Base-by-base conservation (phyloP, 768 basidiomycete species). In the Filobasidium wieringae region DNA sequence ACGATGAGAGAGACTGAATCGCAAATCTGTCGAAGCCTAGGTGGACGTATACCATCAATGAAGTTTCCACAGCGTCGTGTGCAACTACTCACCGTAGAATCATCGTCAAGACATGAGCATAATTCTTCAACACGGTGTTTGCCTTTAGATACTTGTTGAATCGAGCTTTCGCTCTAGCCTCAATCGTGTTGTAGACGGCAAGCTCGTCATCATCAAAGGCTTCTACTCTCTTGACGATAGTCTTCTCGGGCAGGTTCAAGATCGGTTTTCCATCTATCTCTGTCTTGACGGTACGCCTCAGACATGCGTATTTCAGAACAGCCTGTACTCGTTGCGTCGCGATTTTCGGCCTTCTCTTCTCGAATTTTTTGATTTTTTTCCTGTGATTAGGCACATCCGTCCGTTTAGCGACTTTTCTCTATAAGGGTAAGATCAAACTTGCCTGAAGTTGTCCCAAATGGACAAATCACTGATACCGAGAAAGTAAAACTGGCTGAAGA, bases 41-140 rank as follows among this genome's bases (percentile, higher is more conserved):
- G n/a, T n/a, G n/a, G n/a, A n/a, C n/a, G n/a, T n/a, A n/a, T n/a
- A n/a, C n/a, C n/a, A n/a, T n/a, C n/a, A n/a, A n/a, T n/a, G n/a
- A n/a, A n/a, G n/a, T n/a, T n/a, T n/a, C n/a, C n/a, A n/a, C n/a
- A n/a, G n/a, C n/a, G n/a, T n/a, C n/a, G n/a, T n/a, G n/a, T n/a
- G n/a, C n/a, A n/a, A n/a, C n/a, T n/a, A n/a, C n/a, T n/a, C n/a
- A n/a, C n/a, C 84, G 82, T 32, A 88, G 77, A 19, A 88, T 84
- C 79, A 88, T 78, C 24, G 78, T 76, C n/a, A 81, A 69, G 17
- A 86, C 82, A 77, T 84, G 45, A 3, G 77, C 80, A 34, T 66
- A 86, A 81, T 87, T 83, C 70, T 86, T 86, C 36, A 86, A 72
- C 11, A 86, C 83, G 0, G 85, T 85, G 1, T 84, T 83, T 4